Base-by-base conservation (phyloP, 768 basidiomycete species). In the Rhodocollybia butyracea region DNA sequence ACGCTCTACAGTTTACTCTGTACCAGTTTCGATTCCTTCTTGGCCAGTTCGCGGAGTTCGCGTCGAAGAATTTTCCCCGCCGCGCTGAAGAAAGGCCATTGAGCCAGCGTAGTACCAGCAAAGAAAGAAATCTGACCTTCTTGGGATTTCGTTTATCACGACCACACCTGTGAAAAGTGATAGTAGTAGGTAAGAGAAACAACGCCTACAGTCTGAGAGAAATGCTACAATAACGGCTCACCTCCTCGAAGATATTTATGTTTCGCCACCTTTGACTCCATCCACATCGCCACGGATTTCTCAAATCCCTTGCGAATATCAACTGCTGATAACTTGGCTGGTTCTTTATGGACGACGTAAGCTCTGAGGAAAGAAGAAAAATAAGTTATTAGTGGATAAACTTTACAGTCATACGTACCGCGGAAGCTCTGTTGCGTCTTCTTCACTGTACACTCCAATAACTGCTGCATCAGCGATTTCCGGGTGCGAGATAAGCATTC, bases 11-110 rank as follows among this genome's bases (percentile, higher is more conserved):
- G n/a, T 38, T 55, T 55, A 13, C 36, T 50, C 24, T 34, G 32
- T 13, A 22, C 43, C 19, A 22, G n/a, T n/a, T n/a, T n/a, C n/a
- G n/a, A n/a, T 54, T 91, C 88, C 41, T 73, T 68, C 64, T 84
- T 84, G 0, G 86, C 88, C 43, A 75, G 69, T 3, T 86, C 88
- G 11, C 90, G 79, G 40, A 95, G 73, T 59, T 92, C 82, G 24
- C 89, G 80, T 42, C 92, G 78, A 30, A 95, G 69, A 63, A 97
- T 97, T 71, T 96, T 95, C 2, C 94, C 94, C 51, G 91, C 81
- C 30, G 91, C 84, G 61, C 91, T 93, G 57, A 57, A 47, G 54
- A 36, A 34, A 39, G 6, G 24, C 43, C 24, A 34, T 13, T 31
- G n/a, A 24, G 31, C 24, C 34, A n/a, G n/a, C n/a, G n/a, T n/a